Conservation (phyloP, 2,329 filamentous ascomycete species). For the Epicoccum sorghinum region DNA sequence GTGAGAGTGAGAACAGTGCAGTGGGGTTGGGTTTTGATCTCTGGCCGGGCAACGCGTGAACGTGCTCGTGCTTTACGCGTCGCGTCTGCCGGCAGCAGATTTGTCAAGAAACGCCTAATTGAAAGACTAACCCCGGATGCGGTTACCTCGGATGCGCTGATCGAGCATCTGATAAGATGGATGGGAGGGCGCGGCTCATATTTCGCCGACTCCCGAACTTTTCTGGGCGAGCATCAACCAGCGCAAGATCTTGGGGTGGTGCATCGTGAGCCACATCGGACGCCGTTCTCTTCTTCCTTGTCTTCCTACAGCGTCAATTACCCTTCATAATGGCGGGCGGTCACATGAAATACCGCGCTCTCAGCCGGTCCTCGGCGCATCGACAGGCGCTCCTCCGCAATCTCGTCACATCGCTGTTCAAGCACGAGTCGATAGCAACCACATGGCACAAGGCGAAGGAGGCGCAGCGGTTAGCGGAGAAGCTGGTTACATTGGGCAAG, state of each 20-base stretch:
- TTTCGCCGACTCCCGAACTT: slow-evolving; percentile 21
- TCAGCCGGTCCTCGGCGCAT: slow-evolving; percentile 84
- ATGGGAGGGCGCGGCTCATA: slow-evolving; percentile 7
- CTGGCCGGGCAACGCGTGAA: slow-evolving; percentile 32
- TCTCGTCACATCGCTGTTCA: slow-evolving; percentile 91
- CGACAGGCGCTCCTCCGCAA: slow-evolving; percentile 93
- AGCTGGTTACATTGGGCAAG: slow-evolving; percentile 92
- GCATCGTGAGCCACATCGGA: slow-evolving; percentile 13
- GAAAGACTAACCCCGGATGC: no score
- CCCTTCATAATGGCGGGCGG: slow-evolving; percentile 76
- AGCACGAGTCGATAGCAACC: slow-evolving; percentile 91
- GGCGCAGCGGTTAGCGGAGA: slow-evolving; percentile 90
- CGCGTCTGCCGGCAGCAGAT: slow-evolving; percentile 21
- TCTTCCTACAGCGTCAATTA: slow-evolving; percentile 16
- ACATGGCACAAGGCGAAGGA: slow-evolving; percentile 98
- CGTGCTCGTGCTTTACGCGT: slow-evolving; percentile 24
- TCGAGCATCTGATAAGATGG: slow-evolving; percentile 10
- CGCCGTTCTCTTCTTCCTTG: slow-evolving; percentile 10
- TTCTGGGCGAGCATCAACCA: slow-evolving; percentile 23
- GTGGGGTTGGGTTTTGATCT: slow-evolving; percentile 36
- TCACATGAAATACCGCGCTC: slow-evolving; percentile 83
- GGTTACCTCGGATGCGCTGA: slow-evolving; percentile 14
- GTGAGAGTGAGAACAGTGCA: slow-evolving; percentile 25
- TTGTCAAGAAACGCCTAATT: slow-evolving; percentile 10
- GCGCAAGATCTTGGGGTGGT: slow-evolving; percentile 1